Evolutionary conservation across 164 flowering plant species (phyloP), one percentile per base, ranked within the genome.

Genomic region (Buxus sempervirens): DNA sequence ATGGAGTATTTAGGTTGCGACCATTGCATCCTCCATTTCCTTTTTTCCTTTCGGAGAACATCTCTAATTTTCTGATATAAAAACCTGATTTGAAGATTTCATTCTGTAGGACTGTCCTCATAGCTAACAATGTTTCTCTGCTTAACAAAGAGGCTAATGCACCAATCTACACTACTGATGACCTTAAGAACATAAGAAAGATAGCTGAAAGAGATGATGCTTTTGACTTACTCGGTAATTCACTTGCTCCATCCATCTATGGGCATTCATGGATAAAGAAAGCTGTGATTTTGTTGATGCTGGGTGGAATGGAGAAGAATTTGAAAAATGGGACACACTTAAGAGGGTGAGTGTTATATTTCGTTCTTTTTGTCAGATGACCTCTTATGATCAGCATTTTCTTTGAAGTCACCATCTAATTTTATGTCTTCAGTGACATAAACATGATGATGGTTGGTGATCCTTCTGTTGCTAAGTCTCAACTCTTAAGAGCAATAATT

Each of bases 381-480:
- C 32, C 51, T 22, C 68, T 61, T 14, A 15, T 20, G n/a, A 28
- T 27, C 22, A 41, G 27, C 32, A 22, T 49, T 45, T 38, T 38
- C 41, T 21, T 64, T 14, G 14, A 49, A 26, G 19, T 16, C 6
- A 13, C 65, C 18, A 36, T 48, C 59, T 67, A 19, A 36, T 48
- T 63, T 28, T 3, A 28, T 10, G 19, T 23, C 25, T 59, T 57
- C 57, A 96, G 99, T 76, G 98, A 96, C 81, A 89, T 96, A 74
- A 96, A 96, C 79, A 96, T 93, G 99, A 96, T 96, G 99, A 93
- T 96, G 99, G 98, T 96, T 79, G 99, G 99, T 53, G 99, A 96
- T 78, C 99, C 98, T 55, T 96, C 99, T 66, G 99, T 96, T 73
- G 99, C 99, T 41, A 96, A 96, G 73, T 96, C 99, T 66, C 99